phyloP scores from a whole-genome alignment of 2,329 filamentous ascomycete genomes.

The Paecilomyces fulvus region DNA sequence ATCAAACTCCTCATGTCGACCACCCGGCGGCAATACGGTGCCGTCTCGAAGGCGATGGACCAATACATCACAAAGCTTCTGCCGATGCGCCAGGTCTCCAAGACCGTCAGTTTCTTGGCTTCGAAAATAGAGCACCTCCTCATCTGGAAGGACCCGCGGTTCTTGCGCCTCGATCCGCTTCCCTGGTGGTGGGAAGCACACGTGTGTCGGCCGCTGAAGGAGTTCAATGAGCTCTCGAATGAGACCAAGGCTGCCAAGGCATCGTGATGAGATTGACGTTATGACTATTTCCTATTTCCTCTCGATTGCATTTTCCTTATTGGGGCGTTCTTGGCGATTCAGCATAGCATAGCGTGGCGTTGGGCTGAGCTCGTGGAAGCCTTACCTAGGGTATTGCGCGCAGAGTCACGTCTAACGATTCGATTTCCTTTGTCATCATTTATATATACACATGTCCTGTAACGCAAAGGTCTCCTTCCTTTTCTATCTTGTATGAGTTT shows the following conservation, averaged over 20 bases:
- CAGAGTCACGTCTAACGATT: not conserved
- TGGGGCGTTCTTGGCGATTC: not conserved
- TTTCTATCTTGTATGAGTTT: not conserved
- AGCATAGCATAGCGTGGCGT: not conserved
- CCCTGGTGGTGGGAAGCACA: slow-evolving; percentile 52
- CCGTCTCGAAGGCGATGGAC: slow-evolving; percentile 3
- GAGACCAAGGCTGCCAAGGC: not conserved
- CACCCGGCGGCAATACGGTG: not conserved
- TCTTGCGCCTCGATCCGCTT: slow-evolving; percentile 47
- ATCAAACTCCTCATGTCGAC: not conserved
- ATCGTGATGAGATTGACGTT: not conserved
- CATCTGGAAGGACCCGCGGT: slow-evolving; percentile 49
- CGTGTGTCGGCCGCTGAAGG: slow-evolving; percentile 44
- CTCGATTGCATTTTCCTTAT: not conserved
- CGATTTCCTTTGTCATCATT: not conserved
- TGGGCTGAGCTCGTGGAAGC: not conserved
- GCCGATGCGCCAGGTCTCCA: slow-evolving; percentile 14
- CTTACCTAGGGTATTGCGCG: not conserved
- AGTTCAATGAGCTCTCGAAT: slow-evolving; percentile 3
- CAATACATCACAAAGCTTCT: slow-evolving; percentile 5
- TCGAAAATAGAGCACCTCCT: slow-evolving; percentile 28
- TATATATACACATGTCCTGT: not conserved
- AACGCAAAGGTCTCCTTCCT: not conserved
- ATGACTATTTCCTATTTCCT: not conserved
- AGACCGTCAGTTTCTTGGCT: slow-evolving; percentile 10